These are phyloP conservation scores for Lactarius vividus DNA, from an alignment of 768 basidiomycete species.

Conservation along the genomic window DNA sequence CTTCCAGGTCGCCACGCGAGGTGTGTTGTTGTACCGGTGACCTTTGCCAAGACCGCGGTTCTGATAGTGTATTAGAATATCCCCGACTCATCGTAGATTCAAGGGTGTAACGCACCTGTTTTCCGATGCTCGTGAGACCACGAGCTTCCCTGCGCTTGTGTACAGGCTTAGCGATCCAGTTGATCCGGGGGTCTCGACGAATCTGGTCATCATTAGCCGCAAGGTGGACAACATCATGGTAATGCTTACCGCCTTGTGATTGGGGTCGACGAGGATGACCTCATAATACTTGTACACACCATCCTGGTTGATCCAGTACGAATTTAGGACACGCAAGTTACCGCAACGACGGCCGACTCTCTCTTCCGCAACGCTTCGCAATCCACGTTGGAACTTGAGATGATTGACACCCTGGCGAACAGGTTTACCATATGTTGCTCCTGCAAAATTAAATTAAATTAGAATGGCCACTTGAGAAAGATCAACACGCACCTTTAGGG, in stretches of 20 bases:
- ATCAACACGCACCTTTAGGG: slow-evolving; percentile 72
- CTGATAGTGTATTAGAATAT: slow-evolving; percentile 38
- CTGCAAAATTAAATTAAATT: slow-evolving; percentile 38
- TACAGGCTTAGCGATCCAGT: slow-evolving; percentile 98
- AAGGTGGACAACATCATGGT: not conserved
- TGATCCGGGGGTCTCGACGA: slow-evolving; percentile 95
- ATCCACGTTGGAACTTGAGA: slow-evolving; percentile 93
- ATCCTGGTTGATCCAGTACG: slow-evolving; percentile 99
- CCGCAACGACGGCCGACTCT: slow-evolving; percentile 95
- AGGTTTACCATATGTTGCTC: slow-evolving; percentile 99
- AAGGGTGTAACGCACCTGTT: slow-evolving; percentile 58
- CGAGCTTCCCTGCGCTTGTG: slow-evolving; percentile 99
- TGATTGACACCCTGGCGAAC: slow-evolving; percentile 99
- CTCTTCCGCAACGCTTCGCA: slow-evolving; percentile 95
- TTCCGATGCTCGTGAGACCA: slow-evolving; percentile 95
- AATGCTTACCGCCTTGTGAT: slow-evolving; percentile 81
- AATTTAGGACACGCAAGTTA: slow-evolving; percentile 94
- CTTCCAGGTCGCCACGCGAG: slow-evolving; percentile 90
- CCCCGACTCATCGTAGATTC: slow-evolving; percentile 4
- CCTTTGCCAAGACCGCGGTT: slow-evolving; percentile 98
- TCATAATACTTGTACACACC: slow-evolving; percentile 99
- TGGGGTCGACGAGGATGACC: slow-evolving; percentile 96
- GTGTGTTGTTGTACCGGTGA: slow-evolving; percentile 89
- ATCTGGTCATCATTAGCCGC: slow-evolving; percentile 48
- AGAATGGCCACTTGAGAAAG: not conserved